A percentile compares a stretch with the other conserved stretches of the same genome.
Evolutionary conservation across 2,329 filamentous ascomycete species (phyloP).

Genomic region (Colletotrichum musicola): DNA sequence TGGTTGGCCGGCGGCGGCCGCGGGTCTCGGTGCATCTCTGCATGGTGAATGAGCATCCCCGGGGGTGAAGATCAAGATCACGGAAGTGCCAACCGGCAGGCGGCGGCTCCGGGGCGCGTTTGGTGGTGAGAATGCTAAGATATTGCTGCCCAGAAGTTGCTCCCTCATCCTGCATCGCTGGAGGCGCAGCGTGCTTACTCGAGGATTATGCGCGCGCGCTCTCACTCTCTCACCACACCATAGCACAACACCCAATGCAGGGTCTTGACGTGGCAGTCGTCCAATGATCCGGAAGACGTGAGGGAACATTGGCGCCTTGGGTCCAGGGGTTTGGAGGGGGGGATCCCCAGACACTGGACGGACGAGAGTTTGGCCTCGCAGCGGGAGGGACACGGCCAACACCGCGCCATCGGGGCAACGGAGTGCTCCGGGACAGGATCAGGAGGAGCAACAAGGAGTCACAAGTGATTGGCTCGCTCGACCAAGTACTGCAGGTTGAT

Average conservation of each 20-base stretch:
- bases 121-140: neutral
- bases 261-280: constrained; percentile 17
- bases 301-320: no score
- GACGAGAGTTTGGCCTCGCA: constrained; percentile 32
- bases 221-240: neutral
- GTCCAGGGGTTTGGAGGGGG: neutral
- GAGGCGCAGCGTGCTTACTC: constrained; percentile 19
- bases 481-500: neutral
- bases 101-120: neutral
- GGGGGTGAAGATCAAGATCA: neutral
- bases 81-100: neutral
- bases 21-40: constrained; percentile 18
- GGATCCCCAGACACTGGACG: constrained; percentile 25
- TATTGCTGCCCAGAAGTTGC: neutral
- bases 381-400: constrained; percentile 19
- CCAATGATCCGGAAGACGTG: constrained; percentile 4
- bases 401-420: no score
- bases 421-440: neutral
- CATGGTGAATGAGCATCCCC: neutral
- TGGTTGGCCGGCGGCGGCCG: constrained; percentile 17
- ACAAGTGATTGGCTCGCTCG: no score
- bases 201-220: constrained; percentile 10
- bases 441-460: no score
- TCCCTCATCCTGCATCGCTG: constrained; percentile 4
- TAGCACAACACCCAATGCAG: constrained; percentile 9